phyloP scores from a whole-genome alignment of 1,284 basidiomycete species.

The Ganoderma boninense region DNA sequence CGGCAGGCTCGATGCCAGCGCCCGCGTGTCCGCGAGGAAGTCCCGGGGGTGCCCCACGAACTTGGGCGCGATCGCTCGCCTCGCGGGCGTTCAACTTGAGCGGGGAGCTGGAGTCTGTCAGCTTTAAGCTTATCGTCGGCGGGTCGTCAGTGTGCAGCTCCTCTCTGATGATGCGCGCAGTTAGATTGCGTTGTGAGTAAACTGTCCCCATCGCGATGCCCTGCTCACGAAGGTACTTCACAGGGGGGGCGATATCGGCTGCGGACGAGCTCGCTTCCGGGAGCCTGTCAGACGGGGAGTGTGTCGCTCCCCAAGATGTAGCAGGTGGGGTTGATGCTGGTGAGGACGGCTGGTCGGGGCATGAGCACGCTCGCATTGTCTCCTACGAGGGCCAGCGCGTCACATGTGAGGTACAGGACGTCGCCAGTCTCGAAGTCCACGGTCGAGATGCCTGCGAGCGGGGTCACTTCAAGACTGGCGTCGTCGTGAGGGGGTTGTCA shows the following conservation, averaged over 20 bases:
- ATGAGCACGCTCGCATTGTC: background rate
- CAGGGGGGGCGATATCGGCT: background rate
- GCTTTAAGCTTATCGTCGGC: background rate
- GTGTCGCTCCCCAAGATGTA: constrained; percentile 1
- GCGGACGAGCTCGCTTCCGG: background rate
- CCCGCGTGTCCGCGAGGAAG: background rate
- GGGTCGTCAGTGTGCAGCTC: background rate
- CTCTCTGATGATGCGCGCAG: background rate
- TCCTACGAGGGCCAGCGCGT: background rate
- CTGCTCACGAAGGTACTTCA: background rate
- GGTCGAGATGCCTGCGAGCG: background rate
- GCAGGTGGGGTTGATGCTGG: background rate
- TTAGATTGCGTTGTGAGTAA: background rate
- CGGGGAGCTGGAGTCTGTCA: background rate
- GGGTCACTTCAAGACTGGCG: background rate
- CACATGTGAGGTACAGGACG: background rate
- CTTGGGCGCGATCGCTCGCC: background rate
- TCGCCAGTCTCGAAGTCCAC: background rate
- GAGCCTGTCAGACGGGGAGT: background rate
- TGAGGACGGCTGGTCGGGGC: background rate
- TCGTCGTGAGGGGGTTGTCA: background rate
- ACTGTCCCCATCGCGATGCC: background rate
- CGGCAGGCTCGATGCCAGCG: background rate
- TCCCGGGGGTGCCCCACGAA: background rate
- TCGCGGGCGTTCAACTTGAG: background rate